phyloP scores from a whole-genome alignment of 2,329 filamentous ascomycete genomes.

The Penicillium italicum region DNA sequence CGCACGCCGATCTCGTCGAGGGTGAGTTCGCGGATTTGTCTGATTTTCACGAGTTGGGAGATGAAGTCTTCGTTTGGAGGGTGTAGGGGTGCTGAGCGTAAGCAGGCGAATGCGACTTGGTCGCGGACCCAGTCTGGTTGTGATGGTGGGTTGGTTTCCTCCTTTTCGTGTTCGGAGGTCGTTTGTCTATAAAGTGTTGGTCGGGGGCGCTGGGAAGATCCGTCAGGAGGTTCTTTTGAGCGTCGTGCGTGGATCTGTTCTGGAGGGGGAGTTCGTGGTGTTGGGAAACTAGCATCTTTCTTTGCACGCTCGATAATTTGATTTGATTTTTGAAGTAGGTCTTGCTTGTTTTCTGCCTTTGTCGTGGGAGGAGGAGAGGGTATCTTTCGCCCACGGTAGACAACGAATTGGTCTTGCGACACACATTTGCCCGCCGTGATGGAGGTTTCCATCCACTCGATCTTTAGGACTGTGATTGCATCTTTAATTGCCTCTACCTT shows the following conservation, averaged over 20 bases:
- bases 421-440: constrained; percentile 42
- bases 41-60: constrained; percentile 68
- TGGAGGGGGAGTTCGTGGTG: constrained; percentile 1
- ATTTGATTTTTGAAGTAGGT: constrained; percentile 8
- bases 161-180: constrained; percentile 78
- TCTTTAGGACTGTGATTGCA: constrained; percentile 49
- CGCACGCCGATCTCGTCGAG: constrained; percentile 75
- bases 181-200: constrained; percentile 61
- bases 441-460: constrained; percentile 54
- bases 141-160: constrained; percentile 57
- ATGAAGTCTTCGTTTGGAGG: constrained; percentile 75
- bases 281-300: constrained; percentile 41
- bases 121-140: constrained; percentile 67
- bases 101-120: constrained; percentile 69
- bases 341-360: not conserved
- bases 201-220: constrained; percentile 26
- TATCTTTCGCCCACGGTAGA: constrained; percentile 50
- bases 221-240: constrained; percentile 20
- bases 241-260: constrained; percentile 20
- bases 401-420: constrained; percentile 48
- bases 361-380: constrained; percentile 26
- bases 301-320: constrained; percentile 55
- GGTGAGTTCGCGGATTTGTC: constrained; percentile 64
- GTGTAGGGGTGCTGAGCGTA: constrained; percentile 67
- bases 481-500: constrained; percentile 18